These are phyloP conservation scores for Termitomyces sp. DNA, from an alignment of 768 basidiomycete genomes.

Conservation along the genomic window DNA sequence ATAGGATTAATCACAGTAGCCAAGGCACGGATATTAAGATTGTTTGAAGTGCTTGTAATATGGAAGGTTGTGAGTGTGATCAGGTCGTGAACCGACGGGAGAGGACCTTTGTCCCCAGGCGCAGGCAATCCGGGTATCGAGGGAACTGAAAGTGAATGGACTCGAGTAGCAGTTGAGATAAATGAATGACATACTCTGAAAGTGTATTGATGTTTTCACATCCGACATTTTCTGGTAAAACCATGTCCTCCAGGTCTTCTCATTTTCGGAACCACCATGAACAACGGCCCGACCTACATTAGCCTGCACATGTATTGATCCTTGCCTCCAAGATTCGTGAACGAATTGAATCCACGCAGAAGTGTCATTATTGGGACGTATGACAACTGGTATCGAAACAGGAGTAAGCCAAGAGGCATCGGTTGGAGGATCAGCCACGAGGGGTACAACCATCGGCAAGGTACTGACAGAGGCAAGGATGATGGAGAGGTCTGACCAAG, in stretches of 20 bases:
- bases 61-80: constrained; percentile 55
- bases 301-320: constrained; percentile 38
- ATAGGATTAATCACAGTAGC: constrained; percentile 57
- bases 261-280: constrained; percentile 41
- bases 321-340: constrained; percentile 52
- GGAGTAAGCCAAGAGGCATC: constrained; percentile 55
- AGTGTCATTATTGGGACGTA: constrained; percentile 49
- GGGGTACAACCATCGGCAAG: constrained; percentile 47
- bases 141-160: not conserved
- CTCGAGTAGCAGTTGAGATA: not conserved
- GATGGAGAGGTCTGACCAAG: constrained; percentile 31
- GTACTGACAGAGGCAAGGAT: constrained; percentile 42
- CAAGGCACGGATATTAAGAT: constrained; percentile 39
- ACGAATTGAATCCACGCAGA: constrained; percentile 44
- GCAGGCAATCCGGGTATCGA: constrained; percentile 58
- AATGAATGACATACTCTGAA: constrained; percentile 43
- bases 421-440: constrained; percentile 44
- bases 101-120: constrained; percentile 42
- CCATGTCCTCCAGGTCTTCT: constrained; percentile 42
- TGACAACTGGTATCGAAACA: constrained; percentile 42
- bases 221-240: constrained; percentile 35
- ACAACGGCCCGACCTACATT: constrained; percentile 38
- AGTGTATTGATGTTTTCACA: constrained; percentile 37
- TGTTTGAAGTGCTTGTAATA: constrained; percentile 24
- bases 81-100: constrained; percentile 54